phyloP scores from a whole-genome alignment of 2,329 filamentous ascomycete genomes.

The Graphilbum fragrans region DNA sequence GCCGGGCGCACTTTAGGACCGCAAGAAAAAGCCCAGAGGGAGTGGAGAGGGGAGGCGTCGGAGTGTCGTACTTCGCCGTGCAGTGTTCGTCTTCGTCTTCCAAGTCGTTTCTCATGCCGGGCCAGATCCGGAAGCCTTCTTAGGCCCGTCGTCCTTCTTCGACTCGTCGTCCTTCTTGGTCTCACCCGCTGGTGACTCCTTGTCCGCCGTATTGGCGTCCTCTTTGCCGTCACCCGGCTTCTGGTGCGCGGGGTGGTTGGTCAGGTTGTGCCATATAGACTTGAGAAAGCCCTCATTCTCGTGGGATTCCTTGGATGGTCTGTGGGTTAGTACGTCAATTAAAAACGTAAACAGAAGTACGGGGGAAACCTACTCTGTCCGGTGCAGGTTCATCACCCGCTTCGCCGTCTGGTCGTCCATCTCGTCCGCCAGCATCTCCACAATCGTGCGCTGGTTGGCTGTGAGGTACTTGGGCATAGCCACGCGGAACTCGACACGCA shows the following conservation, averaged over 20 bases:
- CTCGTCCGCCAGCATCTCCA: constrained; percentile 95
- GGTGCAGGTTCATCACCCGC: constrained; percentile 75
- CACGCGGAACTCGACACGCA: constrained; percentile 90
- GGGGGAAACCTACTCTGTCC: constrained; percentile 32
- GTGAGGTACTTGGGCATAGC: constrained; percentile 90
- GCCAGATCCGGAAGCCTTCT: constrained; percentile 22
- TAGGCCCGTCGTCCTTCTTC: constrained; percentile 11
- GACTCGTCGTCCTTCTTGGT: constrained; percentile 6
- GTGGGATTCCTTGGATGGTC: constrained; percentile 33
- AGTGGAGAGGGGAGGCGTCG: too few species aligned
- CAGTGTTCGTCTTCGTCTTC: too few species aligned
- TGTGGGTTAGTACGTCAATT: neutral
- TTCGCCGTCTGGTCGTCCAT: constrained; percentile 87
- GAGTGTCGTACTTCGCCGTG: too few species aligned
- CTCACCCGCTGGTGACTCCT: neutral
- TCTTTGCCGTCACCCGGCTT: constrained; percentile 11
- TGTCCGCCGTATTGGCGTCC: neutral
- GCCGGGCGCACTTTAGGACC: too few species aligned
- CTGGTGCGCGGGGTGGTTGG: constrained; percentile 55
- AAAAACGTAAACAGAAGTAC: neutral
- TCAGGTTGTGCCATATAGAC: constrained; percentile 84
- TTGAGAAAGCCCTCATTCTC: constrained; percentile 86
- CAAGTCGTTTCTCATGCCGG: too few species aligned
- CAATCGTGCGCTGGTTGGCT: constrained; percentile 79
- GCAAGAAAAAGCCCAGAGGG: too few species aligned